These are phyloP conservation scores for Rhodotorula sp. DNA, from an alignment of 1,284 basidiomycete species.

Conservation along the genomic window DNA sequence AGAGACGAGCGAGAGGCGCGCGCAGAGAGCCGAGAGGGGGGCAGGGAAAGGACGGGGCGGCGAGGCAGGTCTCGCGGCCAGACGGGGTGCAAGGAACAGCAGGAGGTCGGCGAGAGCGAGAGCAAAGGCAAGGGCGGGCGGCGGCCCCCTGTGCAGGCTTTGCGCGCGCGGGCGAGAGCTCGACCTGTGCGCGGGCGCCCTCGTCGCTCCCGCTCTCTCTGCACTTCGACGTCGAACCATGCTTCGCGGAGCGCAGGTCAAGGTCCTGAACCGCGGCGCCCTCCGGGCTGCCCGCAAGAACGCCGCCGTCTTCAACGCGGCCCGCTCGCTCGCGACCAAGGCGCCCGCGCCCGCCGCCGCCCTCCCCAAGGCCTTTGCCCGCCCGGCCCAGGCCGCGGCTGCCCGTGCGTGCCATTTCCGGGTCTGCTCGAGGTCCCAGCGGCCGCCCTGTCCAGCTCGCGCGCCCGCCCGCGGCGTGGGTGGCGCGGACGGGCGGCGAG, in stretches of 20 bases:
- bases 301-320: constrained; percentile 36
- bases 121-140: too few species aligned
- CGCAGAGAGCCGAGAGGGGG: too few species aligned
- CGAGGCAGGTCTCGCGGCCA: too few species aligned
- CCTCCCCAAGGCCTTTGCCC: constrained; percentile 24
- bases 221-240: constrained; percentile 1
- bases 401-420: constrained; percentile 11
- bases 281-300: constrained; percentile 34
- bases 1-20: too few species aligned
- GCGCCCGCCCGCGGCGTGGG: neutral
- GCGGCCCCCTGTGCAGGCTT: too few species aligned
- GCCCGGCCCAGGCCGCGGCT: constrained; percentile 24
- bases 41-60: too few species aligned
- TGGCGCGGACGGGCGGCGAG: constrained; percentile 2
- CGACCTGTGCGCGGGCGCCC: too few species aligned
- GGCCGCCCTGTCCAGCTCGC: neutral
- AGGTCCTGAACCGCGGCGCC: constrained; percentile 33
- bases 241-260: constrained; percentile 34
- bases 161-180: too few species aligned
- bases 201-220: too few species aligned
- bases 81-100: too few species aligned
- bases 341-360: constrained; percentile 23
- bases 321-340: constrained; percentile 39
- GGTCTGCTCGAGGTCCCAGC: too few species aligned
- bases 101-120: too few species aligned